Percentiles rank a stretch among this genome's conserved stretches.
Conservation (phyloP, 2,329 filamentous ascomycete species). For the Exophiala viscosa region DNA sequence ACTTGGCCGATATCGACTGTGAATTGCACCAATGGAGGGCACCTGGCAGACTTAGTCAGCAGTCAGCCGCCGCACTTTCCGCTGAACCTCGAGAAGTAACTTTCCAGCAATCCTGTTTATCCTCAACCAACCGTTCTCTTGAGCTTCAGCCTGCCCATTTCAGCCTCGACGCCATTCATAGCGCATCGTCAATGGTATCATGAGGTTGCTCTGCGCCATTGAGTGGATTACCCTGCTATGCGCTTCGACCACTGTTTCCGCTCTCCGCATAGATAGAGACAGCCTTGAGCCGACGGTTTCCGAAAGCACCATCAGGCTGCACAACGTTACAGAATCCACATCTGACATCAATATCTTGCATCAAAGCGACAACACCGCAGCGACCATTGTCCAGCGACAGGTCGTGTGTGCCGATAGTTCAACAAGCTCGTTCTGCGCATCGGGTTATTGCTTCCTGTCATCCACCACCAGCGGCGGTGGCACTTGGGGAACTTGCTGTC, state of each 20-base stretch:
- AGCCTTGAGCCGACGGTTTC: conserved; percentile 8
- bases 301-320: conserved; percentile 4
- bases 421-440: conserved; percentile 11
- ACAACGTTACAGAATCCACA: neutral
- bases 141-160: neutral
- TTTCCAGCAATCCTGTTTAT: neutral
- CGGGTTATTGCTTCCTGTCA: conserved; percentile 18
- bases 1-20: neutral
- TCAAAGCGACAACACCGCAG: neutral
- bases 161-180: neutral
- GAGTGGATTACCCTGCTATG: neutral
- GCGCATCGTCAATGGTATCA: neutral
- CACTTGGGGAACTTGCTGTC: conserved; percentile 22
- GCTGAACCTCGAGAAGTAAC: neutral
- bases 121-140: neutral
- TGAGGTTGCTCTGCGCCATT: neutral
- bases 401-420: conserved; percentile 15
- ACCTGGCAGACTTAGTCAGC: neutral
- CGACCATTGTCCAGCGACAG: conserved; percentile 10
- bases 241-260: neutral
- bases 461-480: conserved; percentile 8
- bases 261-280: neutral
- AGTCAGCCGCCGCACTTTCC: neutral
- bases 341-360: neutral
- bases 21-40: neutral